phyloP scores from a whole-genome alignment of 1,284 basidiomycete species.

The Blastosporella zonata region DNA sequence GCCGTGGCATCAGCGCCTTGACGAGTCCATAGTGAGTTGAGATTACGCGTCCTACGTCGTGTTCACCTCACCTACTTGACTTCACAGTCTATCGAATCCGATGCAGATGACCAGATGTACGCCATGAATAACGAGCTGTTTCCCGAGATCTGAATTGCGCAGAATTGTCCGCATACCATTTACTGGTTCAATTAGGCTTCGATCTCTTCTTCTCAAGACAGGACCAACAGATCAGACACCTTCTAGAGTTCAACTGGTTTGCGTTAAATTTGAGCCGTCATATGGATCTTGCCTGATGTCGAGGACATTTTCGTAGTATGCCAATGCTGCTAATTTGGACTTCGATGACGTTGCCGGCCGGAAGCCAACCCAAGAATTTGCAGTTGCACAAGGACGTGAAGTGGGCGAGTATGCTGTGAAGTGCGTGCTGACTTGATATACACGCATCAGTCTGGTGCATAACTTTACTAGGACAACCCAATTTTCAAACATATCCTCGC shows the following conservation, averaged over 20 bases:
- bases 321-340: constrained; percentile 69
- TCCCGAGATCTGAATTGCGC: constrained; percentile 9
- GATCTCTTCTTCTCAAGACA: constrained; percentile 69
- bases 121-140: constrained; percentile 16
- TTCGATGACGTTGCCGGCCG: constrained; percentile 67
- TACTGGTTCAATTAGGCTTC: constrained; percentile 74
- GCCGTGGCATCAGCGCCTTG: constrained; percentile 69
- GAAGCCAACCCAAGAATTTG: constrained; percentile 65
- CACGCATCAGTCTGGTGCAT: neutral
- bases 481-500: constrained; percentile 68
- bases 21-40: constrained; percentile 54
- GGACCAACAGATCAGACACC: constrained; percentile 74
- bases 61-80: constrained; percentile 4
- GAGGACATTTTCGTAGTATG: constrained; percentile 44
- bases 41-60: neutral
- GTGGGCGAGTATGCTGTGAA: constrained; percentile 75
- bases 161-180: constrained; percentile 81
- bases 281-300: constrained; percentile 6
- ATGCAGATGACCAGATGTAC: constrained; percentile 81
- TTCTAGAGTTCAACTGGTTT: constrained; percentile 59
- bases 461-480: constrained; percentile 57
- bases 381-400: constrained; percentile 62
- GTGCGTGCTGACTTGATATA: constrained; percentile 33
- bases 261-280: constrained; percentile 21
- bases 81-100: constrained; percentile 69